Evolutionary conservation across 2,329 filamentous ascomycete genomes (phyloP).

Genomic region (Clarireedia monteithiana): DNA sequence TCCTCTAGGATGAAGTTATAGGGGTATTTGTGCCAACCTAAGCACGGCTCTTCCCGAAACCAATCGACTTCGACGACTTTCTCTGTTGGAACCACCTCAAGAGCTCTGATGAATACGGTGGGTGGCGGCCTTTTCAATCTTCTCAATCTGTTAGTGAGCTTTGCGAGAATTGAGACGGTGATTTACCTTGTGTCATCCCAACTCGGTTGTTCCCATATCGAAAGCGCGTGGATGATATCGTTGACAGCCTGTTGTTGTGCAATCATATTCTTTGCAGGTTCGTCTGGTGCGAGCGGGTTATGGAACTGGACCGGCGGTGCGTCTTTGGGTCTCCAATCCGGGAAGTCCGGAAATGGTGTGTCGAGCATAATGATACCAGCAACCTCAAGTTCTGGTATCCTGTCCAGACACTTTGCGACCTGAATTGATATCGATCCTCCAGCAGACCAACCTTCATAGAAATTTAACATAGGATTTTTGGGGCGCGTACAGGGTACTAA

Average conservation of each 20-base stretch:
- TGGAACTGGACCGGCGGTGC: slow-evolving; percentile 1
- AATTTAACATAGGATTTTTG: neutral
- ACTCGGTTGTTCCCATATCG: neutral
- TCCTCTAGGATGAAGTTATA: slow-evolving; percentile 2
- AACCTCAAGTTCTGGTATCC: neutral
- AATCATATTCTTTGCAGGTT: neutral
- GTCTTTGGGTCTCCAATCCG: slow-evolving; percentile 3
- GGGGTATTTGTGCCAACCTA: slow-evolving; percentile 4
- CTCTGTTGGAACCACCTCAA: neutral
- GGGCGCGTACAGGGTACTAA: neutral
- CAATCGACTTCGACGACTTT: slow-evolving; percentile 6
- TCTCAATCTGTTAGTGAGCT: neutral
- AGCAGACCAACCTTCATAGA: slow-evolving; percentile 1
- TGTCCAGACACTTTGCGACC: slow-evolving; percentile 1
- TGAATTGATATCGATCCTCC: slow-evolving; percentile 3
- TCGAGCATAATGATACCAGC: neutral
- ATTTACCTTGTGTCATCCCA: slow-evolving; percentile 1
- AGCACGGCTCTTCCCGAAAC: neutral
- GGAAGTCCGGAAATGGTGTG: slow-evolving; percentile 1
- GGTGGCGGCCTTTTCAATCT: neutral
- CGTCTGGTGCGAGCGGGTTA: neutral
- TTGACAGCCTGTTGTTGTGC: slow-evolving; percentile 2
- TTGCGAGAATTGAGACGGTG: neutral
- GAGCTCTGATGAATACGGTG: slow-evolving; percentile 1
- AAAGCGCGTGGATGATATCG: slow-evolving; percentile 2